A percentile compares a stretch with the other conserved stretches of the same genome.
phyloP scores from a whole-genome alignment of 768 basidiomycete genomes.

The Pleurotus citrinopileatus region DNA sequence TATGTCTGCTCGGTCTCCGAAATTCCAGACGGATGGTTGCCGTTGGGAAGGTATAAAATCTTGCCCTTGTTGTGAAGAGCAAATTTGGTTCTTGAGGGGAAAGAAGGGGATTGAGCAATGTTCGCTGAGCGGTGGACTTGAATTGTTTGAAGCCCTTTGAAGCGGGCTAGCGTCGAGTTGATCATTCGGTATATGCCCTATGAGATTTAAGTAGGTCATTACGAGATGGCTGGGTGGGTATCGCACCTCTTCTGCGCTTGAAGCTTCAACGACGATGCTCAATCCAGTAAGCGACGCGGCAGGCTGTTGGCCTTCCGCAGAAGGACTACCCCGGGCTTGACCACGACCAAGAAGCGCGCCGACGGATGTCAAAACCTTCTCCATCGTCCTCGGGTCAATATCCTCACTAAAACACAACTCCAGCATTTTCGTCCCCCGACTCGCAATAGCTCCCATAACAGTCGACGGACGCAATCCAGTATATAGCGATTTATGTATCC shows the following conservation, averaged over 20 bases:
- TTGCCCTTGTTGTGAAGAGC: not conserved
- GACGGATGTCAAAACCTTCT: constrained; percentile 41
- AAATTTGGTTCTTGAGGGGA: not conserved
- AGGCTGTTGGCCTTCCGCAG: constrained; percentile 1
- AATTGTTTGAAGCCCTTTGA: not conserved
- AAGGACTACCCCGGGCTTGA: constrained; percentile 12
- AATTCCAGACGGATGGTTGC: not conserved
- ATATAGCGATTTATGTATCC: constrained; percentile 42
- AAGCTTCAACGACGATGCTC: constrained; percentile 19
- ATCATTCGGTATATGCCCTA: constrained; percentile 2
- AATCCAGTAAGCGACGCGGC: constrained; percentile 22
- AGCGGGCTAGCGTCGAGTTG: not conserved
- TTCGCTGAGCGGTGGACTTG: not conserved
- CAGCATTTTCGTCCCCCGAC: constrained; percentile 28
- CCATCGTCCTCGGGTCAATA: constrained; percentile 43
- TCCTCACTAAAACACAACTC: constrained; percentile 32
- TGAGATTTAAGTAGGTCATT: not conserved
- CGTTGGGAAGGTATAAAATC: not conserved
- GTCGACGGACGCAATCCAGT: constrained; percentile 42
- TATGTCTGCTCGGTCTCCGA: constrained; percentile 14
- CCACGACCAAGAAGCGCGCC: constrained; percentile 30
- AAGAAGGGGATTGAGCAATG: not conserved
- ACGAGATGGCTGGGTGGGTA: not conserved
- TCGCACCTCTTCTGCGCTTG: constrained; percentile 29
- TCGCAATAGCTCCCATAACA: constrained; percentile 29